Evolutionary conservation across 768 basidiomycete genomes (phyloP).

Genomic region (Clathrus columnatus): DNA sequence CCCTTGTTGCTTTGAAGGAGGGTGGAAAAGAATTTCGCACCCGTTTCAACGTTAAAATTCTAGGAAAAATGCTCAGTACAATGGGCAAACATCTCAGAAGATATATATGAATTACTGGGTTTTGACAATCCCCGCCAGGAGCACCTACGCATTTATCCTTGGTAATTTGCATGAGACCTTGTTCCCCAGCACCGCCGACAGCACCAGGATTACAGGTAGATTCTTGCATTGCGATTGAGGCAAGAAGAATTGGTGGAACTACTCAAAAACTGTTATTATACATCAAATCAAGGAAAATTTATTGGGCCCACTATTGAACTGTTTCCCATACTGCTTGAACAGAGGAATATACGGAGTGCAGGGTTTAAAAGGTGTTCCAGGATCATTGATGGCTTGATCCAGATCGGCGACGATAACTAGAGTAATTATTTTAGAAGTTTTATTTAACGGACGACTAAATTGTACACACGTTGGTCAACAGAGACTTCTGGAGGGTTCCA

Average conservation of each 20-base stretch:
- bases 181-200: constrained; percentile 71
- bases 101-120: constrained; percentile 23
- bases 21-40: constrained; percentile 49
- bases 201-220: constrained; percentile 58
- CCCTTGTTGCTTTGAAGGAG: constrained; percentile 41
- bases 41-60: constrained; percentile 69
- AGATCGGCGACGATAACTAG: constrained; percentile 37
- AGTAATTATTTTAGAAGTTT: too few species aligned
- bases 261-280: neutral
- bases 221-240: constrained; percentile 88
- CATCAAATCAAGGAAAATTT: neutral
- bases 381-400: constrained; percentile 36
- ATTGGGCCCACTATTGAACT: constrained; percentile 31
- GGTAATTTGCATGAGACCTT: constrained; percentile 83
- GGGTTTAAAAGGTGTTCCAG: constrained; percentile 46
- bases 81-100: neutral
- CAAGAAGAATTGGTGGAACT: constrained; percentile 72
- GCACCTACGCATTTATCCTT: constrained; percentile 64
- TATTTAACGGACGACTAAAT: too few species aligned
- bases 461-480: constrained; percentile 31
- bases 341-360: constrained; percentile 42
- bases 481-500: constrained; percentile 67
- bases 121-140: constrained; percentile 33
- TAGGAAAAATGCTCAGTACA: constrained; percentile 18
- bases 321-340: constrained; percentile 53